These are phyloP conservation scores for Acacia crassicarpa DNA, from an alignment of 306 rosid species.

Conservation along the genomic window DNA sequence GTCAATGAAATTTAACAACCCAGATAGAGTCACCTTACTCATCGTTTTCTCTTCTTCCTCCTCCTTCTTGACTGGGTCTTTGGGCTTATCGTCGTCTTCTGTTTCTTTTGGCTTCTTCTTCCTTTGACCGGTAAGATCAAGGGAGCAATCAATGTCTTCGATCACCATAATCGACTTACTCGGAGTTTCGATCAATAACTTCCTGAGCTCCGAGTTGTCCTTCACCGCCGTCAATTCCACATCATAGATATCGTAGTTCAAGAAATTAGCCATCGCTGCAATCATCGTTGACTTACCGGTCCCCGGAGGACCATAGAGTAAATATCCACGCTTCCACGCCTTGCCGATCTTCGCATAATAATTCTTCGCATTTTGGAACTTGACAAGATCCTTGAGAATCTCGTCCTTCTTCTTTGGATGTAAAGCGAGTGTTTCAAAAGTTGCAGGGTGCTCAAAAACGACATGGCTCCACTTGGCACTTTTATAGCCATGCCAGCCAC, in stretches of 20 bases:
- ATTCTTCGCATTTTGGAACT: not conserved
- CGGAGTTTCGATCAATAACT: constrained; percentile 42
- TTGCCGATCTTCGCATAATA: not conserved
- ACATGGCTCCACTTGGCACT: not conserved
- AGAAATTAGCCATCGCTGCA: constrained; percentile 62
- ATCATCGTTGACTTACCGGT: constrained; percentile 40
- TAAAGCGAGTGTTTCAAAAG: not conserved
- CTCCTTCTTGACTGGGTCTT: not conserved
- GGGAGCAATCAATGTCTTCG: constrained; percentile 76
- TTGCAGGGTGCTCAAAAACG: not conserved
- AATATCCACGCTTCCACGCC: not conserved
- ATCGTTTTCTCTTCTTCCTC: constrained; percentile 13
- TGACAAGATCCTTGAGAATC: not conserved
- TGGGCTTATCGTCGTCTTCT: not conserved
- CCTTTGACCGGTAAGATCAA: constrained; percentile 66
- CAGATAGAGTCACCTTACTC: not conserved
- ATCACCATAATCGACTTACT: constrained; percentile 44
- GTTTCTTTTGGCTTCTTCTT: constrained; percentile 21
- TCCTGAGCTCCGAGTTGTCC: constrained; percentile 51
- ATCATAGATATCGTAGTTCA: constrained; percentile 74
- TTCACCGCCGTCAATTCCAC: constrained; percentile 56
- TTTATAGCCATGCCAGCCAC: not conserved
- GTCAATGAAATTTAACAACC: not conserved
- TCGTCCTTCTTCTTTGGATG: not conserved
- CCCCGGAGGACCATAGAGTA: not conserved